Evolutionary conservation across 78 protist genomes (phyloP).

Genomic region (Dictyostelium firmibasis): DNA sequence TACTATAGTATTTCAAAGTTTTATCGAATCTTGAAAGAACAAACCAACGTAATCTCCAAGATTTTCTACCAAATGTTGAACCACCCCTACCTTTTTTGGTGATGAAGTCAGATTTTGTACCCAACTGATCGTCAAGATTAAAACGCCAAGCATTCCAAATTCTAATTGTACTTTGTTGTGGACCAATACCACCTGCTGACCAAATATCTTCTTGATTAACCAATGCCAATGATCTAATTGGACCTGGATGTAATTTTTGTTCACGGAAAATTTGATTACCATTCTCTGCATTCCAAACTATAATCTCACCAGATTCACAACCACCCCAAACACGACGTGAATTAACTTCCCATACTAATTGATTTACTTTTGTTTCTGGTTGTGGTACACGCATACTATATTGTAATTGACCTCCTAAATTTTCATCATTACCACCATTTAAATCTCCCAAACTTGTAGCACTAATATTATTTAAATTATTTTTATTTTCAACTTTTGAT

Average conservation of each 20-base stretch:
- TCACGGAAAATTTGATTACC: conserved; percentile 42
- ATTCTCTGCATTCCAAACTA: conserved; percentile 80
- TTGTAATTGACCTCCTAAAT: conserved; percentile 68
- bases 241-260: conserved; percentile 29
- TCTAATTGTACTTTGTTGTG: conserved; percentile 9
- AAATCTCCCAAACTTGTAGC: conserved; percentile 27
- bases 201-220: conserved; percentile 62
- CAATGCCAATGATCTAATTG: conserved; percentile 31
- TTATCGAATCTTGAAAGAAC: conserved; percentile 12
- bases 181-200: conserved; percentile 62
- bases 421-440: not conserved
- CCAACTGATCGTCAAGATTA: conserved; percentile 42
- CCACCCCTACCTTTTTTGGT: conserved; percentile 44
- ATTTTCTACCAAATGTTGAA: conserved; percentile 33
- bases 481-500: conserved; percentile 15
- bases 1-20: conserved; percentile 27
- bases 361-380: conserved; percentile 4
- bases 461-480: conserved; percentile 13
- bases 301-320: conserved; percentile 16
- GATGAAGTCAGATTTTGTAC: conserved; percentile 23
- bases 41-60: conserved; percentile 65
- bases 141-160: conserved; percentile 72
- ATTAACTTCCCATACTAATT: conserved; percentile 33
- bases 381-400: conserved; percentile 6
- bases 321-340: conserved; percentile 72